Percentiles rank a stretch among this genome's conserved stretches.
These are phyloP conservation scores for Apiospora aurea DNA, from an alignment of 2,329 filamentous ascomycete species.

Conservation along the genomic window DNA sequence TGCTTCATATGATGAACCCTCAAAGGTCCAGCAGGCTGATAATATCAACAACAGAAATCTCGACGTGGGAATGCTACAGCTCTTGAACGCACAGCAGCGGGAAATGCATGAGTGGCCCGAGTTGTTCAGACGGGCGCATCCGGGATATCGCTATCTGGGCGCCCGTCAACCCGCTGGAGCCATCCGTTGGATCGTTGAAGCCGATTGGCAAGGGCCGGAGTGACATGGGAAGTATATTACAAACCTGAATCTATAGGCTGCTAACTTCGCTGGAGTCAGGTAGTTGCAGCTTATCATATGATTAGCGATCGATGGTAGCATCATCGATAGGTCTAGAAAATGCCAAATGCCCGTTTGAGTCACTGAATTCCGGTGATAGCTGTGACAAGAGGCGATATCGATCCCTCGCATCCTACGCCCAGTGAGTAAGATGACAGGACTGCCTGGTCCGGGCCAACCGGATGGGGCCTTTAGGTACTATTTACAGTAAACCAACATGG, in stretches of 20 bases:
- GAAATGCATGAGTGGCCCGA: constrained; percentile 1
- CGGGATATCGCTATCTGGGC: constrained; percentile 32
- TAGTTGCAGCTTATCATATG: too few species aligned
- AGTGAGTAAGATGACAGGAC: too few species aligned
- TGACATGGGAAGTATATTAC: not conserved
- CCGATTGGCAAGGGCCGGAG: constrained; percentile 27
- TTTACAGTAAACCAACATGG: not conserved
- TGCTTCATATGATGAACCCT: not conserved
- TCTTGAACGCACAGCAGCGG: not conserved
- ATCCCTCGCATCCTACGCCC: too few species aligned
- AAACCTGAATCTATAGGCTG: too few species aligned
- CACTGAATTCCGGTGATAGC: too few species aligned
- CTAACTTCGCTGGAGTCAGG: too few species aligned
- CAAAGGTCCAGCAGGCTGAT: not conserved
- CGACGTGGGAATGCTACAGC: not conserved
- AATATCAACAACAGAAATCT: not conserved
- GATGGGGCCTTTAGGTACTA: not conserved
- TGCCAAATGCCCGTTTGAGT: too few species aligned
- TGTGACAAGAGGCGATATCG: too few species aligned
- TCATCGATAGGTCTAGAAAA: too few species aligned
- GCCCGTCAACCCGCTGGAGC: constrained; percentile 30
- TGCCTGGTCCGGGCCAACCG: too few species aligned
- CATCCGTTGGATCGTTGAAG: constrained; percentile 36
- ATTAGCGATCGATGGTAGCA: too few species aligned
- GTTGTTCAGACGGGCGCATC: constrained; percentile 32